These are phyloP conservation scores for Candida easanensis DNA, from an alignment of 805 yeast species.

Conservation along the genomic window DNA sequence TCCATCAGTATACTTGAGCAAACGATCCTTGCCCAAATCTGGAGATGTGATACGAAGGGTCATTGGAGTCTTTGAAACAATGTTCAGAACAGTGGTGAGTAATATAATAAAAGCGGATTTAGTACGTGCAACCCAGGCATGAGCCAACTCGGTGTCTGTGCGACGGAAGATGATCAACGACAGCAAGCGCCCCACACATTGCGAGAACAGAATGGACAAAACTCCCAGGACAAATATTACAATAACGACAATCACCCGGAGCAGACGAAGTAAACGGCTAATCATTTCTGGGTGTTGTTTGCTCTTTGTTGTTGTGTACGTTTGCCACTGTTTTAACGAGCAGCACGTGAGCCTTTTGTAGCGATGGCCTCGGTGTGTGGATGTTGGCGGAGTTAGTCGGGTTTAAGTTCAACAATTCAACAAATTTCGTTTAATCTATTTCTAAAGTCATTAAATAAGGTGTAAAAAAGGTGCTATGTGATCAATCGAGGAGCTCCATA, in stretches of 20 bases:
- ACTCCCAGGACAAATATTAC: conserved; percentile 31
- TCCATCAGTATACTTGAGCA: conserved; percentile 13
- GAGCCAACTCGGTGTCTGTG: conserved; percentile 33
- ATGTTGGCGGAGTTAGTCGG: neutral
- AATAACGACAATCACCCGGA: neutral
- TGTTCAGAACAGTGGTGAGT: conserved; percentile 47
- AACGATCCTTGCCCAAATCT: conserved; percentile 22
- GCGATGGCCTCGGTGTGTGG: neutral
- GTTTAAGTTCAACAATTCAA: neutral
- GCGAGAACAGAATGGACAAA: conserved; percentile 45
- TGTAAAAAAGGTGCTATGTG: too few species aligned
- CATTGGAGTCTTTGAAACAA: conserved; percentile 45
- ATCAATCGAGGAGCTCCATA: conserved; percentile 12
- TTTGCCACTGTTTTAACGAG: neutral
- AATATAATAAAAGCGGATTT: conserved; percentile 57
- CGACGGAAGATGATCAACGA: conserved; percentile 25
- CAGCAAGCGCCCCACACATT: conserved; percentile 34
- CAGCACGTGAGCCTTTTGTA: neutral
- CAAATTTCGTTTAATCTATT: too few species aligned
- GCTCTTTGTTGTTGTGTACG: neutral
- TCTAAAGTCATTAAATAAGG: too few species aligned
- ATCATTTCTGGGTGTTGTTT: neutral
- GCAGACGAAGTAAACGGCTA: neutral
- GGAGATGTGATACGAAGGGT: conserved; percentile 48
- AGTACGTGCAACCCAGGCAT: conserved; percentile 47